Conservation (phyloP, 371 early-diverging fungal genomes). For the Syncephalastrum sp. region DNA sequence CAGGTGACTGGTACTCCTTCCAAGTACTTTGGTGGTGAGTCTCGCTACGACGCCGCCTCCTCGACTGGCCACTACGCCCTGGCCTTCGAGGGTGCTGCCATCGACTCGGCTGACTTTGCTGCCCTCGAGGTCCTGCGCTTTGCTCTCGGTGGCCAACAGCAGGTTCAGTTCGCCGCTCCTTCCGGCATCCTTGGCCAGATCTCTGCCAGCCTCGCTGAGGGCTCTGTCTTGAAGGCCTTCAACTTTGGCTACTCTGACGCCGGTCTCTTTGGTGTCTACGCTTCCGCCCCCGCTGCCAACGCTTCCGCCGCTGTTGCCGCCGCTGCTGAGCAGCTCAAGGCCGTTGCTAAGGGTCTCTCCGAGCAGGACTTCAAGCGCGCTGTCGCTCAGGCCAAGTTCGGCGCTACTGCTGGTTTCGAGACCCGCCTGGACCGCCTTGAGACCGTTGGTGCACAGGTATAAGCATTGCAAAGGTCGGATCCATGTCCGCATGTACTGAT, state of each 20-base stretch:
- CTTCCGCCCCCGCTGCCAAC: slow-evolving; percentile 62
- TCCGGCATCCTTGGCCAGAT: slow-evolving; percentile 71
- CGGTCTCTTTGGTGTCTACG: slow-evolving; percentile 87
- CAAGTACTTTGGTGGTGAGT: slow-evolving; percentile 86
- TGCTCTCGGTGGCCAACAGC: slow-evolving; percentile 77
- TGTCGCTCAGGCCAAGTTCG: slow-evolving; percentile 83
- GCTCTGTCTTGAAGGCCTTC: slow-evolving; percentile 73
- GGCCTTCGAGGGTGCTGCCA: slow-evolving; percentile 77
- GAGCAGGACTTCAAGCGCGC: slow-evolving; percentile 76
- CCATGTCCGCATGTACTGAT: neutral
- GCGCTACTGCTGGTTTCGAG: slow-evolving; percentile 63
- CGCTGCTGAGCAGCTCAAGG: slow-evolving; percentile 70
- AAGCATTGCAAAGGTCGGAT: neutral
- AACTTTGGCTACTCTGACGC: slow-evolving; percentile 90
- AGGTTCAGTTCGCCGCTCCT: slow-evolving; percentile 76
- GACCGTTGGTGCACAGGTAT: slow-evolving; percentile 47
- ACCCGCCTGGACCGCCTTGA: slow-evolving; percentile 60
- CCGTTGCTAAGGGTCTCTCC: slow-evolving; percentile 55
- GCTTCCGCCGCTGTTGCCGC: slow-evolving; percentile 64
- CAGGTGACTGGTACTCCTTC: slow-evolving; percentile 24
- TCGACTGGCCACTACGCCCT: slow-evolving; percentile 67
- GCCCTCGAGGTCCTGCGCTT: slow-evolving; percentile 77
- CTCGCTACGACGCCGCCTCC: slow-evolving; percentile 64
- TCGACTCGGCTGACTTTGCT: slow-evolving; percentile 67
- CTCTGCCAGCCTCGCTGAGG: slow-evolving; percentile 55